Base-by-base conservation (phyloP, 2,329 filamentous ascomycete species). In the Exophiala xenobiotica region DNA sequence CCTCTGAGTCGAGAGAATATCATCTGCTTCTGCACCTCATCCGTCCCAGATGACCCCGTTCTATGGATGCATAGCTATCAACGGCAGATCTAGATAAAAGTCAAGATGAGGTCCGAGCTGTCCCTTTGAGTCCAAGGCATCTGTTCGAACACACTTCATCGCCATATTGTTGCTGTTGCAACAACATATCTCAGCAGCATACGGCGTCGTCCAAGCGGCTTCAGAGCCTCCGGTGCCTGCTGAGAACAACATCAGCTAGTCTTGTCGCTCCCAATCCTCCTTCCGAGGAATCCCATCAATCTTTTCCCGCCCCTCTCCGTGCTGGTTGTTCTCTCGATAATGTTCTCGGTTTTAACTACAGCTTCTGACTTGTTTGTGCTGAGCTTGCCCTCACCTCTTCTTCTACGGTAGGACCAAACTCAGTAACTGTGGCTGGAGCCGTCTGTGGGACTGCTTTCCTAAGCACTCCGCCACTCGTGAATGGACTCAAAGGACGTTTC, bases 381-480 rank as follows among this genome's bases (percentile, higher is more conserved):
- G 8, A 49, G 14, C 35, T 49, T 14, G 22, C 38, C 23, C 38
- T 51, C 19, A 51, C 26, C 38, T 55, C 58, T 24, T 51, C 49
- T 23, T 55, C 48, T 6, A 56, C 31, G 3, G 56, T 57, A 11
- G 55, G 58, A n/a, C 58, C 50, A 39, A 58, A 57, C 38, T 54
- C 56, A n/a, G 54, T 61, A 12, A 59, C 39, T 35, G 51, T 23
- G 9, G 49, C 44, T 39, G 57, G 55, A 3, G 47, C 54, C 16
- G 49, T 54, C 12, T 43, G 49, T 8, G 53, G 47, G 24, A 16
- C 42, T 14, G 56, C 49, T 41, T 52, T 57, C 51, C 60, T 49
- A 41, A 62, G 54, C 40, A 59, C 38, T 9, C 60, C 60, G 22
- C 54, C 53, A 42, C 50, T 49, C 3, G 47, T 61, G 39, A 62